A percentile compares a stretch with the other conserved stretches of the same genome.
These are phyloP conservation scores for Aspergillus incahuasiensis DNA, from an alignment of 495 filamentous ascomycete species.

Conservation along the genomic window DNA sequence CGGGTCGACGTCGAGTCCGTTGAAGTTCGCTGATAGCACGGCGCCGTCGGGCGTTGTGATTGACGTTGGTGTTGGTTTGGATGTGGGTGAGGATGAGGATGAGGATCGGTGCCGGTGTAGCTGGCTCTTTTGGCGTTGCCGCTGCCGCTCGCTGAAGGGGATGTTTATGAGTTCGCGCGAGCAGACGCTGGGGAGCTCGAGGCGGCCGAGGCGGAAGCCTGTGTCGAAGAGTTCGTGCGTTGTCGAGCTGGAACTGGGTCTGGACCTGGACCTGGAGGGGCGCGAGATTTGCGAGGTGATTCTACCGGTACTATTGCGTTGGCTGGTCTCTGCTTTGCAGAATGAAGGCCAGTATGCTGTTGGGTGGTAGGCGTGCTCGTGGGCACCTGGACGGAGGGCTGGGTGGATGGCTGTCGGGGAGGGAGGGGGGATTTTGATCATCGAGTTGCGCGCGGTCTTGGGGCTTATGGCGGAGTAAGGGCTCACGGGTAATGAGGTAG, in stretches of 20 bases:
- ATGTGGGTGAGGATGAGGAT: too few species aligned
- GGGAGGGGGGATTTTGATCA: neutral
- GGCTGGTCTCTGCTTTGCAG: neutral
- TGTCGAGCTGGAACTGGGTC: too few species aligned
- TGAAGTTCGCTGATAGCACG: constrained; percentile 26
- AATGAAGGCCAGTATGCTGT: neutral
- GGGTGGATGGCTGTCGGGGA: neutral
- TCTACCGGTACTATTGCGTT: neutral
- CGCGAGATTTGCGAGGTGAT: neutral
- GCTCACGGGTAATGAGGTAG: neutral
- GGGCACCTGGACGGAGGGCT: neutral
- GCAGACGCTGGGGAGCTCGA: constrained; percentile 25
- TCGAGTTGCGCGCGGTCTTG: neutral
- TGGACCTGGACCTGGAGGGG: too few species aligned
- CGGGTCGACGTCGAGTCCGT: constrained; percentile 8
- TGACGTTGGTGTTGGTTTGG: too few species aligned
- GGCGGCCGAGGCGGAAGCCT: constrained; percentile 25
- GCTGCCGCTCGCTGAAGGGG: constrained; percentile 16
- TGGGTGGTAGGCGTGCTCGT: neutral
- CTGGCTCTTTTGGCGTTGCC: neutral
- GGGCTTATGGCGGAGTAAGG: neutral
- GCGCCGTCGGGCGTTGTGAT: constrained; percentile 8
- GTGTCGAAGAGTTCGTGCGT: constrained; percentile 31
- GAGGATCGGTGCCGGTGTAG: neutral
- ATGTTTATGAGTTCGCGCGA: constrained; percentile 35